phyloP scores from a whole-genome alignment of 805 yeast species.

The Candida patagonica region DNA sequence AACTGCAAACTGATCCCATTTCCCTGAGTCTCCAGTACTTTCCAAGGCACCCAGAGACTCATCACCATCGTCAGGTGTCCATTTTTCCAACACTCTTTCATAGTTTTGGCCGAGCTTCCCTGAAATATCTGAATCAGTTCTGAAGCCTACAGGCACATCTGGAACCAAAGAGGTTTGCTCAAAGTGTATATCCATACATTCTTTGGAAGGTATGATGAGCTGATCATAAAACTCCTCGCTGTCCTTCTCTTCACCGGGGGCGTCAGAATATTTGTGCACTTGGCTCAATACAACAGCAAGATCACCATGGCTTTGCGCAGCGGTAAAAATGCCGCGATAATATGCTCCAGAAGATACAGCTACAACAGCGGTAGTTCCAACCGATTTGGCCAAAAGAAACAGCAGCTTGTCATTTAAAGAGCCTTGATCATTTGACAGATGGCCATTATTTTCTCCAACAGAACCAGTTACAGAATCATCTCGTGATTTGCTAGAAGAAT shows the following conservation, averaged over 20 bases:
- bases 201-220: constrained; percentile 40
- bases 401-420: constrained; percentile 48
- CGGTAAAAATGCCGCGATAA: constrained; percentile 49
- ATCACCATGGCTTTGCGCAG: constrained; percentile 36
- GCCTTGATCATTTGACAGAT: constrained; percentile 11
- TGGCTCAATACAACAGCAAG: constrained; percentile 47
- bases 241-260: constrained; percentile 31
- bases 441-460: not conserved
- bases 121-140: constrained; percentile 81
- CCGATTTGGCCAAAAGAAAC: constrained; percentile 45
- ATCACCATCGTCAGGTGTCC: constrained; percentile 66
- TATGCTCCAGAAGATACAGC: constrained; percentile 55
- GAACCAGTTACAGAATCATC: not conserved
- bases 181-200: constrained; percentile 42
- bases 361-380: constrained; percentile 49
- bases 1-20: constrained; percentile 94
- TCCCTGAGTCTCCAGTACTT: constrained; percentile 17
- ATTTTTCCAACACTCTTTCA: constrained; percentile 70
- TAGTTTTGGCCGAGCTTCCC: constrained; percentile 31
- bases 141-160: constrained; percentile 36
- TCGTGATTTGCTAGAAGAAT: not conserved
- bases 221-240: constrained; percentile 29
- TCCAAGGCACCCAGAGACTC: constrained; percentile 27
- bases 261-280: constrained; percentile 36
- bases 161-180: constrained; percentile 31